phyloP scores from a whole-genome alignment of 371 early-diverging fungal species.

The Mucor ambiguus region DNA sequence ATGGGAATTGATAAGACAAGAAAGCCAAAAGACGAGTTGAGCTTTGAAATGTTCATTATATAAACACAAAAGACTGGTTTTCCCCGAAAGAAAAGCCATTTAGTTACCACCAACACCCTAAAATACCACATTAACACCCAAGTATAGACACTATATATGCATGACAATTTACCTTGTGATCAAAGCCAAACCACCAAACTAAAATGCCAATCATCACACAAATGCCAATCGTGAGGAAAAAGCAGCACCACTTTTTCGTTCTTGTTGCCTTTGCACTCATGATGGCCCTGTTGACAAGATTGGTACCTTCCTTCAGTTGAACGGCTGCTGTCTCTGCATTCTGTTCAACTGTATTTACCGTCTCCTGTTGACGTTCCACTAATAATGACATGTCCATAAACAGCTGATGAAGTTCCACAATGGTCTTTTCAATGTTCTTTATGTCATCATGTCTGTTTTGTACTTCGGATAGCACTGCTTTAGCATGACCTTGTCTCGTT shows the following conservation, averaged over 20 bases:
- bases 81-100: not conserved
- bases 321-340: slow-evolving; percentile 62
- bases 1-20: slow-evolving; percentile 12
- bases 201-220: slow-evolving; percentile 46
- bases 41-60: not conserved
- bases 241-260: slow-evolving; percentile 64
- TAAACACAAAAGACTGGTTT: not conserved
- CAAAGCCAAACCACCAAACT: slow-evolving; percentile 42
- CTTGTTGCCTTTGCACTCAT: slow-evolving; percentile 67
- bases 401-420: slow-evolving; percentile 81
- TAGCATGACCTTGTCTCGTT: slow-evolving; percentile 75
- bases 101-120: slow-evolving; percentile 19
- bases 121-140: not conserved
- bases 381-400: slow-evolving; percentile 86
- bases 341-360: slow-evolving; percentile 68
- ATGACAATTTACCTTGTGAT: slow-evolving; percentile 22
- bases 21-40: not conserved
- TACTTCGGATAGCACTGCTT: slow-evolving; percentile 74
- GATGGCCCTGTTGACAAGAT: slow-evolving; percentile 65
- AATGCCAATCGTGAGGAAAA: slow-evolving; percentile 45
- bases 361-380: slow-evolving; percentile 75
- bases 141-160: not conserved
- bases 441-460: slow-evolving; percentile 82
- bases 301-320: slow-evolving; percentile 66
- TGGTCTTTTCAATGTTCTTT: slow-evolving; percentile 78